These are phyloP conservation scores for Fusarium pseudograminearum DNA, from an alignment of 2,329 filamentous ascomycete species.

Conservation along the genomic window DNA sequence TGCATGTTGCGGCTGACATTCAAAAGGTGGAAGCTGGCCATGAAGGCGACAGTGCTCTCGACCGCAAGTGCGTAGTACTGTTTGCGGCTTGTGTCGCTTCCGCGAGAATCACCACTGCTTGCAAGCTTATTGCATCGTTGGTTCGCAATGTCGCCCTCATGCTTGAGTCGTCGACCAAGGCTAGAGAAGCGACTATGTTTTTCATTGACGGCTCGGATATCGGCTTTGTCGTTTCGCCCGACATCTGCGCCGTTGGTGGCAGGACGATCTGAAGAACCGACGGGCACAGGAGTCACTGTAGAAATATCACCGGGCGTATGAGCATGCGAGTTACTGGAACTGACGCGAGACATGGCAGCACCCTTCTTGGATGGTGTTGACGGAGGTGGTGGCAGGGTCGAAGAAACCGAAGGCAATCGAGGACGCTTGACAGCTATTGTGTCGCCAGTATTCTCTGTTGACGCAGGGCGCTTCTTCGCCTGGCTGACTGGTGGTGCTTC, in stretches of 20 bases:
- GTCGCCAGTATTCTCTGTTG: constrained; percentile 54
- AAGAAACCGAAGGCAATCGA: constrained; percentile 56
- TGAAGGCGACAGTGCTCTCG: constrained; percentile 65
- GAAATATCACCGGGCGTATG: constrained; percentile 63
- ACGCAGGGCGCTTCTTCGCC: constrained; percentile 64
- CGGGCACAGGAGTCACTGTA: constrained; percentile 50
- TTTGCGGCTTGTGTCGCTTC: constrained; percentile 54
- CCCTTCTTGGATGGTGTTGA: constrained; percentile 66
- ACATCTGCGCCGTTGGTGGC: constrained; percentile 51
- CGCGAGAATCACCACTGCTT: constrained; percentile 43
- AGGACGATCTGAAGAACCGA: constrained; percentile 45
- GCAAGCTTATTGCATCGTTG: constrained; percentile 44
- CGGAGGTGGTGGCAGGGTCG: constrained; percentile 56
- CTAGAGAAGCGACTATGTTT: constrained; percentile 54
- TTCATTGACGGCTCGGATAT: constrained; percentile 50
- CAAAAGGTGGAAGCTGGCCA: constrained; percentile 64
- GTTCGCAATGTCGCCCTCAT: constrained; percentile 62
- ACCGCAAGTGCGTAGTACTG: constrained; percentile 59
- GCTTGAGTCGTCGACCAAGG: constrained; percentile 66
- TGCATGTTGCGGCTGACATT: constrained; percentile 60
- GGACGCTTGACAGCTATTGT: constrained; percentile 57
- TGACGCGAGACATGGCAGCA: constrained; percentile 64
- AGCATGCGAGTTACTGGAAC: constrained; percentile 65
- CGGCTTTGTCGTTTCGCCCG: constrained; percentile 41
- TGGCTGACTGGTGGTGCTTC: constrained; percentile 52